A percentile compares a stretch with the other conserved stretches of the same genome.
These are phyloP conservation scores for Hsuehochloa calcarea DNA, from an alignment of 176 grass and related monocot species.

Conservation along the genomic window DNA sequence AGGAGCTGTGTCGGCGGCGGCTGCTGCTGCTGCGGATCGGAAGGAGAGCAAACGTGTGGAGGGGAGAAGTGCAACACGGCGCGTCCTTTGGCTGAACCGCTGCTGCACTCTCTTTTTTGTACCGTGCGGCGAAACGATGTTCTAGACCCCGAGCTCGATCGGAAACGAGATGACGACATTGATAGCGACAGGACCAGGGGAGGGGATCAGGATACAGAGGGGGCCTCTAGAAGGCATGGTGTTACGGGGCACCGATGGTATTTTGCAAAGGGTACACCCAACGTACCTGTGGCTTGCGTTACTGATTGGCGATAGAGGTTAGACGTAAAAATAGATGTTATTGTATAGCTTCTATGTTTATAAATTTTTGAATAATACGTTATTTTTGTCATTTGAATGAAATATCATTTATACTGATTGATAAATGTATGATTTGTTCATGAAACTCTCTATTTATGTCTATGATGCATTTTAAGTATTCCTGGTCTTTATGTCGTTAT, in stretches of 20 bases:
- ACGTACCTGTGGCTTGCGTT: too few relatives aligned
- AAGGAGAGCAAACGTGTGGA: conserved; percentile 43
- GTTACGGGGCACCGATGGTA: too few relatives aligned
- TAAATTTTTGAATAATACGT: too few relatives aligned
- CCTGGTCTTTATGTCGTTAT: too few relatives aligned
- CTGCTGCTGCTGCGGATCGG: background rate
- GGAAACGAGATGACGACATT: background rate
- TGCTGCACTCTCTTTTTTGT: background rate
- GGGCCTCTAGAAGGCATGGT: conserved; percentile 29
- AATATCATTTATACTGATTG: too few relatives aligned
- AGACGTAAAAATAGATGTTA: too few relatives aligned
- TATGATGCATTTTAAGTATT: too few relatives aligned
- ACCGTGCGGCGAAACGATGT: conserved; percentile 45
- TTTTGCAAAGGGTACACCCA: background rate
- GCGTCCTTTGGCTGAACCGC: background rate
- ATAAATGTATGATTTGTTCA: too few relatives aligned
- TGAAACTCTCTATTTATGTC: too few relatives aligned
- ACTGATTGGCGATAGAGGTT: too few relatives aligned
- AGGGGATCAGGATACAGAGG: background rate
- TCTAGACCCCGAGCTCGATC: conserved; percentile 35
- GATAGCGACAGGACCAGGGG: background rate
- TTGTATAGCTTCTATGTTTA: too few relatives aligned
- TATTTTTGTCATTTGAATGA: too few relatives aligned
- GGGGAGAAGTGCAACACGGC: conserved; percentile 4
- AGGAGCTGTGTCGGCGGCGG: conserved; percentile 25